Evolutionary conservation across 1,284 basidiomycete species (phyloP).

Genomic region (Ustilago crameri): DNA sequence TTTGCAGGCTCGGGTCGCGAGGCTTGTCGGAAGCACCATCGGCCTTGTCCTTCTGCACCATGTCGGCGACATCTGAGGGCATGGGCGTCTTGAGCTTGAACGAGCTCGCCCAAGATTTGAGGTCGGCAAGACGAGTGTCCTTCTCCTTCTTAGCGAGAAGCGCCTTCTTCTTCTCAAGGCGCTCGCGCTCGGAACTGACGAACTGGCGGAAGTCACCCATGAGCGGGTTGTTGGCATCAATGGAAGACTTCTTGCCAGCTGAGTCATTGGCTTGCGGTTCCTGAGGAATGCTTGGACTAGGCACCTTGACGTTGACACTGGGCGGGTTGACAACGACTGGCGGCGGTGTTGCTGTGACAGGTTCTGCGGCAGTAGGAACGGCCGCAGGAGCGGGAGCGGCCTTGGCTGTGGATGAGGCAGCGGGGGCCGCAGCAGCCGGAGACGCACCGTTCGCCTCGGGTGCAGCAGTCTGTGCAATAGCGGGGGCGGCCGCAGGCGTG

Average conservation of each 20-base stretch:
- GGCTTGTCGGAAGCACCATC: constrained; percentile 57
- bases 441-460: constrained; percentile 40
- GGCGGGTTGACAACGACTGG: constrained; percentile 22
- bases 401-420: constrained; percentile 5
- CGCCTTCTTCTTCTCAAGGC: constrained; percentile 83
- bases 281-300: constrained; percentile 42
- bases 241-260: constrained; percentile 28
- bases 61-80: constrained; percentile 90
- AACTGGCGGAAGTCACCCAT: constrained; percentile 65
- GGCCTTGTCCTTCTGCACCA: constrained; percentile 53
- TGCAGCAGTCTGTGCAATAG: constrained; percentile 6
- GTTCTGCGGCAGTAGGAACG: constrained; percentile 13
- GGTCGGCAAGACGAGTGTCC: constrained; percentile 88
- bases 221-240: constrained; percentile 48
- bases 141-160: constrained; percentile 90
- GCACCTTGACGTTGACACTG: constrained; percentile 47
- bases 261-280: constrained; percentile 18
- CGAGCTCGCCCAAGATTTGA: constrained; percentile 87
- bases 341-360: constrained; percentile 13
- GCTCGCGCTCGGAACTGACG: constrained; percentile 63
- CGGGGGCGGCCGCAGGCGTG: constrained; percentile 17
- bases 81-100: constrained; percentile 98
- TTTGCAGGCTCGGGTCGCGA: constrained; percentile 56
- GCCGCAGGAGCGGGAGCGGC: constrained; percentile 11
- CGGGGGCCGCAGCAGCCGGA: constrained; percentile 28